Conservation (phyloP, 2,329 filamentous ascomycete genomes). For the Penicillium verrucosum region DNA sequence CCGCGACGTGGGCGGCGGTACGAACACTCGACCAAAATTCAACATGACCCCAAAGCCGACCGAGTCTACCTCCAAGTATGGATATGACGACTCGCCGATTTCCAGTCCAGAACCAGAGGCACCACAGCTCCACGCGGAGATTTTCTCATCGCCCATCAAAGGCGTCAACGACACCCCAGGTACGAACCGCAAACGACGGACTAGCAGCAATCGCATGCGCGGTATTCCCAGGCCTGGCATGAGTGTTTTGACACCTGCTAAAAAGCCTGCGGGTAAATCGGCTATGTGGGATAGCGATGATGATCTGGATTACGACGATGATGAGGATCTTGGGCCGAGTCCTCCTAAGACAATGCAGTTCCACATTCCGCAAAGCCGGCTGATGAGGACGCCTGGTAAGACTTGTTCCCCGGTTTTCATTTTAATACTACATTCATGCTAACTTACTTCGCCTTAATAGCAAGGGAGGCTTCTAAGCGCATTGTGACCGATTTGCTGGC, state of each 20-base stretch:
- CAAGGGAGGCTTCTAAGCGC: constrained; percentile 49
- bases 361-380: constrained; percentile 49
- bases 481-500: constrained; percentile 49
- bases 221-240: constrained; percentile 69
- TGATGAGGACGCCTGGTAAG: constrained; percentile 50
- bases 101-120: constrained; percentile 76
- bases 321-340: constrained; percentile 66
- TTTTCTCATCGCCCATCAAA: constrained; percentile 74
- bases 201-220: constrained; percentile 35
- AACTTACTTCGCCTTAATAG: constrained; percentile 22
- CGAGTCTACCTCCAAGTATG: constrained; percentile 26
- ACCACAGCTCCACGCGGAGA: constrained; percentile 77
- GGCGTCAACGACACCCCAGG: constrained; percentile 30
- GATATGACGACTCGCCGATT: constrained; percentile 52
- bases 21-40: constrained; percentile 32
- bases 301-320: constrained; percentile 55
- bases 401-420: background rate
- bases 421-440: background rate
- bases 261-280: constrained; percentile 34
- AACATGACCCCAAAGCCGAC: constrained; percentile 32
- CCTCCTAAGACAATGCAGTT: constrained; percentile 73
- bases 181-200: constrained; percentile 44
- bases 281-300: constrained; percentile 71
- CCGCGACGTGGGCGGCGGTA: constrained; percentile 14
- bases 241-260: constrained; percentile 75